Evolutionary conservation across 139 green algal genomes (phyloP), one percentile per base, ranked within the genome.

Genomic region (Chlamydomonas schloesseri): DNA sequence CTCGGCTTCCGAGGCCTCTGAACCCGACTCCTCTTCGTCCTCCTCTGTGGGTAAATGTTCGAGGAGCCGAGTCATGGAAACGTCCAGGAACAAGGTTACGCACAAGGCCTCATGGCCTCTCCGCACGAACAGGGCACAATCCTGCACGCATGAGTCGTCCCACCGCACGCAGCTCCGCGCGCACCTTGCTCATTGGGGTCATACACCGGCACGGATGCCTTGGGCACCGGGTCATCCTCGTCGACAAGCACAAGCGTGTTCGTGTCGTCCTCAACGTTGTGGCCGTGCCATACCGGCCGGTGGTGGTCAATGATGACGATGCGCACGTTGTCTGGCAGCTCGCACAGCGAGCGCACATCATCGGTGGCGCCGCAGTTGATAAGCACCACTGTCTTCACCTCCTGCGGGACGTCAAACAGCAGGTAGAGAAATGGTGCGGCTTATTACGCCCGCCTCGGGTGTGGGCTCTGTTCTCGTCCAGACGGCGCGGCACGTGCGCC

Each of bases 301-400:
- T 98, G 96, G 62, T 91, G 93, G 88, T 98, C 96, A 20, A 98
- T 86, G 33, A 98, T 94, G 58, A 97, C 83, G 8, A 96, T 91
- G n/a, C 94, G 90, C 18, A 96, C 87, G 33, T 93, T 93, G 9
- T 50, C 33, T 34, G 73, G 37, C 18, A 93, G 79, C n/a, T 91
- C 55, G 14, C 93, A 91, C 37, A 93, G 46, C 46, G 73, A 68
- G 1, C 81, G 69, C 0, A 96, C 73, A 36, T 97, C 93, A 75
- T 97, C 95, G 1, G 91, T 91, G 0, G 93, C 96, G 13, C 96
- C 96, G 84, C 96, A 98, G 85, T 98, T 98, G n/a, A 98, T 89
- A 0, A 98, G 86, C 29, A 98, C 78, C 8, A 96, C 88, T 3
- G 91, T 95, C 20, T 93, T 91, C 31, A 94, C 34, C 36, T 93